Evolutionary conservation across 495 filamentous ascomycete species (phyloP).

Genomic region (Sabuloglossum arenarium): DNA sequence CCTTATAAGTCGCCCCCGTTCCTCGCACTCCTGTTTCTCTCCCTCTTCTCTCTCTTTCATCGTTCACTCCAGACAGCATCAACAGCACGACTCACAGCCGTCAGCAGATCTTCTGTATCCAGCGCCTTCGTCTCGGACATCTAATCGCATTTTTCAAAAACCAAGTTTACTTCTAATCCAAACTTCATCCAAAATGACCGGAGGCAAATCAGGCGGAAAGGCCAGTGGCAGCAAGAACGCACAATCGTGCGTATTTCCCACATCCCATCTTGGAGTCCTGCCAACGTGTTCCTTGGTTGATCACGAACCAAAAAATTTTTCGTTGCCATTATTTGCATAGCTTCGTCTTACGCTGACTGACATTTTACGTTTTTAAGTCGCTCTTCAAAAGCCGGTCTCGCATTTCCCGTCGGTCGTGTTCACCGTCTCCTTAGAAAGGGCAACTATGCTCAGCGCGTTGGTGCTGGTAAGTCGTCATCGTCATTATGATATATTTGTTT

Average conservation of each 20-base stretch:
- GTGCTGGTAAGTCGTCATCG: constrained; percentile 44
- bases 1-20: constrained; percentile 11
- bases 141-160: not conserved
- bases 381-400: constrained; percentile 97
- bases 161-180: not conserved
- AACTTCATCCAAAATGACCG: constrained; percentile 62
- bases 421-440: constrained; percentile 98
- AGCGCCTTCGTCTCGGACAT: constrained; percentile 10
- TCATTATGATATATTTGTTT: constrained; percentile 2
- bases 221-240: constrained; percentile 91
- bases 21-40: constrained; percentile 11
- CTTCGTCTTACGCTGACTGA: constrained; percentile 3
- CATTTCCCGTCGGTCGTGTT: constrained; percentile 98
- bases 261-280: constrained; percentile 7
- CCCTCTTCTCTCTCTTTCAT: constrained; percentile 17
- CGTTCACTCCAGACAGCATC: constrained; percentile 13
- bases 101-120: constrained; percentile 5
- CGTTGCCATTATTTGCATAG: constrained; percentile 5
- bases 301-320: no score
- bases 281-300: no score
- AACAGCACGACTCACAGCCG: not conserved
- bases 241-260: constrained; percentile 58
- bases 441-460: constrained; percentile 99
- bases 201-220: constrained; percentile 97
- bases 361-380: constrained; percentile 36